Base-by-base conservation (phyloP, 345 rosid genomes). In the Populus deltoides region DNA sequence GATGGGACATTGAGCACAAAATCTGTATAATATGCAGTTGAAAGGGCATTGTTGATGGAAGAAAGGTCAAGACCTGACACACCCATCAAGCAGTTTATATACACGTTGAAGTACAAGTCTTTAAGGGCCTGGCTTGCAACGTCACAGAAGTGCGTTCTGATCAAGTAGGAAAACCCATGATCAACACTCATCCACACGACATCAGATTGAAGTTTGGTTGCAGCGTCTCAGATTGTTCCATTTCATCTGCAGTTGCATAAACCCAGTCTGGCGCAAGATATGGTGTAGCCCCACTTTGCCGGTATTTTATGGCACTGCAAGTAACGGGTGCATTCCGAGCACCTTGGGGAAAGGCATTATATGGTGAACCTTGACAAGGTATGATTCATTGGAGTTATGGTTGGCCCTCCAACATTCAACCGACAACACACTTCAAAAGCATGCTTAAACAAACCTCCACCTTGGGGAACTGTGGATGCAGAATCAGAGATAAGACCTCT, bases 91-190 rank as follows among this genome's bases (percentile, higher is more conserved):
- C 73, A 83, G 82, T 93, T 95, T 38, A 95, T 83, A 70, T 81
- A 93, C 36, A 93, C 88, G 15, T 89, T 86, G 85, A 93, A 90
- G 82, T 87, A 81, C 43, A 94, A 79, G 10, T 90, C 91, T 69
- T 90, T 85, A 12, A 86, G 89, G 70, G 86, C 83, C 79, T 84
- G 82, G 88, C 97, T 95, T 10, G 88, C 89, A 76, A 95, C 88
- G 85, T 95, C 97, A 81, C 98, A 90, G 75, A 95, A 95, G 72
- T 93, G 98, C 73, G 88, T 15, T 80, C 98, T 86, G 49, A 92
- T 78, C 79, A 90, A 75, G 82, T 95, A 93, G 16, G 88, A 78
- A 74, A 86, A 90, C 55, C 88, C 85, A 0, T 84, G 80, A 72
- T 92, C 94, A 25, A 92, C 91, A 36, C 5, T 75, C 89, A 91